Percentiles rank a stretch among this genome's conserved stretches.
phyloP scores from a whole-genome alignment of 2,329 filamentous ascomycete species.

The Magnaporthiopsis incrustans region DNA sequence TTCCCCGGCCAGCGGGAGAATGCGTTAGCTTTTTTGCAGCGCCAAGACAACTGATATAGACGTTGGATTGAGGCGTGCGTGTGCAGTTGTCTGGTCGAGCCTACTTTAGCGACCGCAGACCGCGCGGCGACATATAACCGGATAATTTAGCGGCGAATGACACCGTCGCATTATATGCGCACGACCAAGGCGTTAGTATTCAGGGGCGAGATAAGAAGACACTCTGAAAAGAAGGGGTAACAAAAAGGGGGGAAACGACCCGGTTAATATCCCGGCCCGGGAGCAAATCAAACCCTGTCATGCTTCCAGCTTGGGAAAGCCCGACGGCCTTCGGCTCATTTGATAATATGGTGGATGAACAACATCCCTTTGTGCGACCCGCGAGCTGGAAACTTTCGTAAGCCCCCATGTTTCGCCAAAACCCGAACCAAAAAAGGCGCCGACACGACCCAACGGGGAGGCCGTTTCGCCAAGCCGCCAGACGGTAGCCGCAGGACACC shows the following conservation, averaged over 20 bases:
- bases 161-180: background rate
- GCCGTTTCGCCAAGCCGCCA: background rate
- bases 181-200: background rate
- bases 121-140: background rate
- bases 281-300: background rate
- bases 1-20: background rate
- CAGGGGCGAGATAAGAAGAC: background rate
- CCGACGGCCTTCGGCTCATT: background rate
- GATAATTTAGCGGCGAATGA: background rate
- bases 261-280: conserved; percentile 4
- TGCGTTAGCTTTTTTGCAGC: background rate
- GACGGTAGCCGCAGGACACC: background rate
- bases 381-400: background rate
- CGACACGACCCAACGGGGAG: too few relatives aligned
- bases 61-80: background rate
- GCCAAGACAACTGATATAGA: background rate
- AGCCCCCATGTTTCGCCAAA: background rate
- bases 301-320: background rate
- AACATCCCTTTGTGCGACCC: background rate
- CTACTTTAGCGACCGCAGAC: background rate
- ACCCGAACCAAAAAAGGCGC: background rate
- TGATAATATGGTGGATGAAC: background rate
- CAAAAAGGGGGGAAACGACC: background rate
- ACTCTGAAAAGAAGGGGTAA: background rate
- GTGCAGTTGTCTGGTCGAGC: background rate